phyloP scores from a whole-genome alignment of 495 filamentous ascomycete species.

The Penicillium coprophilum region DNA sequence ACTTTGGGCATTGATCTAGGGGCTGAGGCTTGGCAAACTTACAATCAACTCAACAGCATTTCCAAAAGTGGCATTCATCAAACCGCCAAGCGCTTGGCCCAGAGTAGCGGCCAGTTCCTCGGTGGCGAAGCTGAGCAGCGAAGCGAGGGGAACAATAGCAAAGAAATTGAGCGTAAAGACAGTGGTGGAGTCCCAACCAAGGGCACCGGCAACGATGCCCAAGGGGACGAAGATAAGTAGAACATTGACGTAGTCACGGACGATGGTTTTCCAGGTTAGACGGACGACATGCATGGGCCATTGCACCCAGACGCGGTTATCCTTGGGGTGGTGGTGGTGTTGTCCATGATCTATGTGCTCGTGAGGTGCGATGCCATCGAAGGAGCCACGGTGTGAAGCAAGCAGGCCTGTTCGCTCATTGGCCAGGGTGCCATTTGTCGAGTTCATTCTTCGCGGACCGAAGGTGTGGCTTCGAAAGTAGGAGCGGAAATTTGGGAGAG shows the following conservation, averaged over 20 bases:
- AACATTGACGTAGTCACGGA: constrained; percentile 77
- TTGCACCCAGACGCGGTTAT: constrained; percentile 48
- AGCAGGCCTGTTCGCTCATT: constrained; percentile 39
- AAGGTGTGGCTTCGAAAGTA: constrained; percentile 36
- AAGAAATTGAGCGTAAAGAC: constrained; percentile 92
- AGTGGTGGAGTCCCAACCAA: constrained; percentile 70
- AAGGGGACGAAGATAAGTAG: constrained; percentile 87
- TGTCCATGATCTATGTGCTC: constrained; percentile 14
- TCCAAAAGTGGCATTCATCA: constrained; percentile 95
- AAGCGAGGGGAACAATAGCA: constrained; percentile 91
- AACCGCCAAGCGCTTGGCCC: constrained; percentile 85
- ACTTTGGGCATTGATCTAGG: not conserved
- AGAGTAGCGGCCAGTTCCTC: constrained; percentile 84
- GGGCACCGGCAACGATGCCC: constrained; percentile 74
- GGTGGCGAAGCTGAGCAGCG: constrained; percentile 90
- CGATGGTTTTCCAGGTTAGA: constrained; percentile 54
- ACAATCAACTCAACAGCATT: constrained; percentile 99
- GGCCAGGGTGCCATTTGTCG: constrained; percentile 33
- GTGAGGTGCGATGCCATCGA: constrained; percentile 21
- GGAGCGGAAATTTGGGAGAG: constrained; percentile 32
- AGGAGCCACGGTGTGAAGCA: constrained; percentile 19
- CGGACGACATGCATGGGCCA: constrained; percentile 54
- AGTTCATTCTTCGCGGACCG: constrained; percentile 37
- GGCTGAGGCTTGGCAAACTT: constrained; percentile 31
- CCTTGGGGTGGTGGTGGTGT: constrained; percentile 34